phyloP scores from a whole-genome alignment of 371 early-diverging fungal genomes.

The Choanephora cucurbitarum region DNA sequence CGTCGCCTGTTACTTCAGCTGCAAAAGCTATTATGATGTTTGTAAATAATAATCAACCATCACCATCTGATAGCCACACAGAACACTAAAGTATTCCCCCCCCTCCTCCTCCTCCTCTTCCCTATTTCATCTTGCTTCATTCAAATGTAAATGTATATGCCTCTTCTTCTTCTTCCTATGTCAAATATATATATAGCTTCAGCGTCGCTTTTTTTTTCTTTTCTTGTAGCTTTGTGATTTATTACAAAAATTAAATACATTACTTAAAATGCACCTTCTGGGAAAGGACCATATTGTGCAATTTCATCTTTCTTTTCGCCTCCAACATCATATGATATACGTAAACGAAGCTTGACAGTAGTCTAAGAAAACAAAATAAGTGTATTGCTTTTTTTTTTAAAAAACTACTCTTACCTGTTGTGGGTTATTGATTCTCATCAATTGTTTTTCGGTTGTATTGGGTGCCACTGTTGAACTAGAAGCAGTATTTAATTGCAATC shows the following conservation, averaged over 20 bases:
- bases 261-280: slow-evolving; percentile 52
- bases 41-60: slow-evolving; percentile 14
- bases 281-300: slow-evolving; percentile 79
- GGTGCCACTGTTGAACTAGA: slow-evolving; percentile 62
- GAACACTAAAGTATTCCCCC: neutral
- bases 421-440: slow-evolving; percentile 86
- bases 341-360: slow-evolving; percentile 73
- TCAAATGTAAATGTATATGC: neutral
- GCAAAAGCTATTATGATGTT: slow-evolving; percentile 48
- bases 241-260: neutral
- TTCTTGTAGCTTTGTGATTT: too few species aligned
- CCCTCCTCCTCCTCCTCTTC: neutral
- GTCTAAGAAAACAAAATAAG: too few species aligned
- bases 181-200: neutral
- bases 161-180: too few species aligned
- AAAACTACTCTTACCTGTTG: slow-evolving; percentile 56
- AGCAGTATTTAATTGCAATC: slow-evolving; percentile 83
- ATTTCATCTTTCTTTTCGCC: slow-evolving; percentile 73
- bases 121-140: neutral
- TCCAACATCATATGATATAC: slow-evolving; percentile 62
- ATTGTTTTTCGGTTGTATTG: slow-evolving; percentile 71
- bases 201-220: neutral
- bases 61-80: neutral
- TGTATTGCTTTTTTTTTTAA: neutral
- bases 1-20: slow-evolving; percentile 42